Percentiles rank a stretch among this genome's conserved stretches.
Conservation (phyloP, 345 rosid species). For the Rhizophora apiculata region DNA sequence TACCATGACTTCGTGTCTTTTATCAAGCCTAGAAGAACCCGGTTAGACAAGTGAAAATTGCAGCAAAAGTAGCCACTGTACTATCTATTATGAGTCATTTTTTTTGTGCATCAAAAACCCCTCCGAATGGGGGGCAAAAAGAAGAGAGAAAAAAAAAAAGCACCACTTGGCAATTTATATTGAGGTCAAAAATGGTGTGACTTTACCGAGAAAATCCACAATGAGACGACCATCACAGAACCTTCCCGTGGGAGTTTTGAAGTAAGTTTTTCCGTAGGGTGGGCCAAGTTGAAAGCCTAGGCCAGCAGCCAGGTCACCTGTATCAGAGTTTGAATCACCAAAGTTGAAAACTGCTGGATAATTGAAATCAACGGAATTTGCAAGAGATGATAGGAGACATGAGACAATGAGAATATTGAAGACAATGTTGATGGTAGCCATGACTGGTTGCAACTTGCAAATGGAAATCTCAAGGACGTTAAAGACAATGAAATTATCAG, state of each 20-base stretch:
- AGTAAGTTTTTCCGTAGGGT: slow-evolving; percentile 47
- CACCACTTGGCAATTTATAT: too few relatives aligned
- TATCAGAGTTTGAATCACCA: slow-evolving; percentile 78
- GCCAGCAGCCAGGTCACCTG: slow-evolving; percentile 50
- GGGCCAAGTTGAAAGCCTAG: slow-evolving; percentile 40
- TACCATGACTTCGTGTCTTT: too few relatives aligned
- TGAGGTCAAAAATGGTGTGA: neutral
- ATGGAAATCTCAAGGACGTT: neutral
- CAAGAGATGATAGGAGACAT: slow-evolving; percentile 1
- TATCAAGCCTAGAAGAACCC: too few relatives aligned
- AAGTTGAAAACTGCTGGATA: slow-evolving; percentile 52
- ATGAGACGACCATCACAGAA: slow-evolving; percentile 66
- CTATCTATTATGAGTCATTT: too few relatives aligned
- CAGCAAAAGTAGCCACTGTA: too few relatives aligned
- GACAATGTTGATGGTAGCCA: slow-evolving; percentile 11
- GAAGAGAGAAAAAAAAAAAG: neutral
- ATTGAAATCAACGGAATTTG: slow-evolving; percentile 35
- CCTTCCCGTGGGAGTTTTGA: slow-evolving; percentile 52
- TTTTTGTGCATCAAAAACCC: too few relatives aligned
- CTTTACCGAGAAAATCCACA: slow-evolving; percentile 53
- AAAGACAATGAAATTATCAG: neutral
- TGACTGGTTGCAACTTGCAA: neutral
- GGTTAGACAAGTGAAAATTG: too few relatives aligned
- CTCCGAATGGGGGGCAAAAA: neutral
- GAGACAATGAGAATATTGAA: slow-evolving; percentile 11